These are phyloP conservation scores for Boletus fagicola DNA, from an alignment of 768 basidiomycete genomes.

Conservation along the genomic window DNA sequence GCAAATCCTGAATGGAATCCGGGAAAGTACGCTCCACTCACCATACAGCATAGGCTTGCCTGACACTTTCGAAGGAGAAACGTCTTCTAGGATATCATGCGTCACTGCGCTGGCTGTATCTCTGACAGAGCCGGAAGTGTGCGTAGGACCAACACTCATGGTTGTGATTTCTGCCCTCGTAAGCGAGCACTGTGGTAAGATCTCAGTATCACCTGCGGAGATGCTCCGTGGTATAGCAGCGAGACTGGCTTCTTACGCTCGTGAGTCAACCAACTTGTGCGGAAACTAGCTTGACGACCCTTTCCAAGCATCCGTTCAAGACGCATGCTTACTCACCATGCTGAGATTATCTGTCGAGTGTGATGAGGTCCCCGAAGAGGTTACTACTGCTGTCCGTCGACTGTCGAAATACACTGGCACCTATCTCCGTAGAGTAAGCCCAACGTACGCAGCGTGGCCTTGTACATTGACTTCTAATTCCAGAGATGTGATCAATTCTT, in stretches of 20 bases:
- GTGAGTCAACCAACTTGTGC: conserved; percentile 38
- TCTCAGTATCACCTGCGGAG: conserved; percentile 49
- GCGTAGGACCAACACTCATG: conserved; percentile 56
- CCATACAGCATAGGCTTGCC: background rate
- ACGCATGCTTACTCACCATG: conserved; percentile 71
- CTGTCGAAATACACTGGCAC: conserved; percentile 45
- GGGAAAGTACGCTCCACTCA: conserved; percentile 42
- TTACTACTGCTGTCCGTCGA: conserved; percentile 41
- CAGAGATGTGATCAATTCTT: conserved; percentile 76
- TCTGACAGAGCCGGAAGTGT: conserved; percentile 38
- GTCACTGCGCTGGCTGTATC: conserved; percentile 45
- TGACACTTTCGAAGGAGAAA: conserved; percentile 36
- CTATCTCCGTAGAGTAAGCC: conserved; percentile 57
- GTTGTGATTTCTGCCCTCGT: conserved; percentile 67
- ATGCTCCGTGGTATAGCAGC: conserved; percentile 47
- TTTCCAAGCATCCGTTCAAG: conserved; percentile 62
- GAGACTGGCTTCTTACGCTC: conserved; percentile 40
- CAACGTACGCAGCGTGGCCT: background rate
- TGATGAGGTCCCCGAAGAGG: conserved; percentile 48
- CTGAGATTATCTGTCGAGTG: conserved; percentile 61
- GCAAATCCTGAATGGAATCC: conserved; percentile 48
- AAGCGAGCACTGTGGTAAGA: conserved; percentile 55
- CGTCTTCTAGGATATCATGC: conserved; percentile 42
- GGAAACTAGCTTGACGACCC: conserved; percentile 2
- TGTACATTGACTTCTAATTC: conserved; percentile 7